Evolutionary conservation across 2,329 filamentous ascomycete species (phyloP), one percentile per base, ranked within the genome.

Genomic region (Colletotrichum abscissum): DNA sequence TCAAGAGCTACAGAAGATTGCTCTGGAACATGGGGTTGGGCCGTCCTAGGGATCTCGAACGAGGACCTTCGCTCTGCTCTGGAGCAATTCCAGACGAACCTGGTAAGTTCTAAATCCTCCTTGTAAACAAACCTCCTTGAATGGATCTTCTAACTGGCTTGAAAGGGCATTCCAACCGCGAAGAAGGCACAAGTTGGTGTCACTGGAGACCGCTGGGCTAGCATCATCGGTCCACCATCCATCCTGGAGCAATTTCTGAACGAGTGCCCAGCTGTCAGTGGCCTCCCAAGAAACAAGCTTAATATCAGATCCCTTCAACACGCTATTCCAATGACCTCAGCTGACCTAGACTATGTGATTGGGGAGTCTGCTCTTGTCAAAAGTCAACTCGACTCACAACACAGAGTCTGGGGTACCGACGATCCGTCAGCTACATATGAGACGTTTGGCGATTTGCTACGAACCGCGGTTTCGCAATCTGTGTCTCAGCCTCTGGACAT

Each of bases 141-240:
- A 26, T 26, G 26, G 26, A 26, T 26, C 16, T 12, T 5, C 35
- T 38, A 16, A 38, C 35, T 4, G 35, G 9, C 9, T 38, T 14
- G 12, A 5, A 38, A 59, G 57, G 57, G 28, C 11, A 35, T 69
- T 52, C 67, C 67, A 1, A 24, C 5, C 1, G 7, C 33, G 14
- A 69, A 64, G 33, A 57, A 49, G 33, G 67, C 67, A 3, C 58
- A 24, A 26, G 52, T 64, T 9, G 67, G 67, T 52, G 28, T 69
- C 33, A 56, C 22, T 5, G 67, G 67, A 2, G 67, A 63, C 33
- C 33, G 38, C 11, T 69, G 67, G 67, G 52, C 28, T 24, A 69
- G 28, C 52, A 26, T 69, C 35, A 35, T 69, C 9, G 67, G 67
- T 4, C 59, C 67, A 14, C 67, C 67, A 9, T 64, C 67, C n/a